Percentiles rank a stretch among this genome's conserved stretches.
Evolutionary conservation across 2,329 filamentous ascomycete genomes (phyloP).

Genomic region (Xylariaceae sp.): DNA sequence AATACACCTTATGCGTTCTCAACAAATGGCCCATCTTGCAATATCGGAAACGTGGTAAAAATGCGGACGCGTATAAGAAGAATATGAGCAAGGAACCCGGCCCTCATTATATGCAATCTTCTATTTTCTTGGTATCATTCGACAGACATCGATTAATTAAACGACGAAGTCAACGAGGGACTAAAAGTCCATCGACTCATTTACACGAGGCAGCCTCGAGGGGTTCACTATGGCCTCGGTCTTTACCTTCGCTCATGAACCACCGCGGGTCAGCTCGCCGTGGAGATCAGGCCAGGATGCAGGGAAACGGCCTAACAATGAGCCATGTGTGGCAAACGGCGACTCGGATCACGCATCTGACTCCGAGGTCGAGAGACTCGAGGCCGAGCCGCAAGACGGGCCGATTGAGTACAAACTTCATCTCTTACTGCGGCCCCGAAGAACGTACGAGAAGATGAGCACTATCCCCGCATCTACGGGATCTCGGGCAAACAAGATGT

Average conservation of each 20-base stretch:
- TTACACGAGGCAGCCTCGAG: neutral
- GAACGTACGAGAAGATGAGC: slow-evolving; percentile 66
- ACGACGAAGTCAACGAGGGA: neutral
- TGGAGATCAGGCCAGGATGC: slow-evolving; percentile 63
- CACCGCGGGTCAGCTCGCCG: slow-evolving; percentile 81
- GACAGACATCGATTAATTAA: neutral
- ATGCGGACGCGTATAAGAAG: slow-evolving; percentile 13
- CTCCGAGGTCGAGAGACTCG: slow-evolving; percentile 57
- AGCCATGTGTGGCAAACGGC: slow-evolving; percentile 32
- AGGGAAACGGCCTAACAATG: slow-evolving; percentile 30
- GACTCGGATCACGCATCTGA: slow-evolving; percentile 28
- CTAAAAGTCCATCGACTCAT: neutral
- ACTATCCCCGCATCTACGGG: slow-evolving; percentile 43
- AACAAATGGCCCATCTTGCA: slow-evolving; percentile 27
- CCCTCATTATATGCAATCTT: neutral
- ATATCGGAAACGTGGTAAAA: slow-evolving; percentile 23
- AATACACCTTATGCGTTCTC: slow-evolving; percentile 30
- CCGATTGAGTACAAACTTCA: slow-evolving; percentile 97
- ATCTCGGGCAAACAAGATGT: slow-evolving; percentile 29
- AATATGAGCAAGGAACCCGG: slow-evolving; percentile 14
- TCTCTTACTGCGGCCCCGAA: slow-evolving; percentile 71
- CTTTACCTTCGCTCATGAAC: slow-evolving; percentile 89
- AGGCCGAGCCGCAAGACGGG: slow-evolving; percentile 87
- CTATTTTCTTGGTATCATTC: neutral
- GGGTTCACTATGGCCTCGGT: slow-evolving; percentile 70